A percentile compares a stretch with the other conserved stretches of the same genome.
phyloP scores from a whole-genome alignment of 305 asterid genomes.

The Rubia peregrina region DNA sequence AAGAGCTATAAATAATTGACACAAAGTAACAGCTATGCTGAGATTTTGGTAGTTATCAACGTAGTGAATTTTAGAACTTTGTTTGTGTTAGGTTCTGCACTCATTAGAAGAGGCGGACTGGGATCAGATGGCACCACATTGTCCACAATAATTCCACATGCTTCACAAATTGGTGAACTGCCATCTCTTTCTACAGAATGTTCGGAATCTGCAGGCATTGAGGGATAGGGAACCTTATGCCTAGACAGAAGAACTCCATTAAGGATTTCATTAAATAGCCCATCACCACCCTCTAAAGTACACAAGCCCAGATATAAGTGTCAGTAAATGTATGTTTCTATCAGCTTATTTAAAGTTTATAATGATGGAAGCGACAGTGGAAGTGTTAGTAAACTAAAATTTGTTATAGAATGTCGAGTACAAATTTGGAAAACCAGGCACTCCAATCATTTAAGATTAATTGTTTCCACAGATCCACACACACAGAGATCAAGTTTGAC shows the following conservation, averaged over 20 bases:
- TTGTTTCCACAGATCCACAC: no score
- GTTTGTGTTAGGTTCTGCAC: conserved; percentile 17
- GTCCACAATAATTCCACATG: conserved; percentile 35
- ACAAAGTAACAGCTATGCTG: conserved; percentile 14
- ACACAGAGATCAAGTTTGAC: no score
- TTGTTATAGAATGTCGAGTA: no score
- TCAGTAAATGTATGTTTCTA: not conserved
- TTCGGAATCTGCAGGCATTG: conserved; percentile 42
- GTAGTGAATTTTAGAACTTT: conserved; percentile 43
- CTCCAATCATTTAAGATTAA: no score
- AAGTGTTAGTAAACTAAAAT: no score
- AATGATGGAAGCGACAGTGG: no score
- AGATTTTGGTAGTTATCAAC: conserved; percentile 26
- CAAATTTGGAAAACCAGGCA: no score
- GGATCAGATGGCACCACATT: conserved; percentile 44
- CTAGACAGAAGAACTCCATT: conserved; percentile 50
- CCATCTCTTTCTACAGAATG: conserved; percentile 34
- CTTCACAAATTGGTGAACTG: conserved; percentile 30
- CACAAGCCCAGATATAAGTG: conserved; percentile 15
- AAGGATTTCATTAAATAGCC: conserved; percentile 85
- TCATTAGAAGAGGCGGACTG: conserved; percentile 42
- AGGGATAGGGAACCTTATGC: conserved; percentile 49
- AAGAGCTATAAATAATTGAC: conserved; percentile 16
- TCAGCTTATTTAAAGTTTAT: not conserved
- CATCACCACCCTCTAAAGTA: conserved; percentile 69